Percentiles rank a stretch among this genome's conserved stretches.
phyloP scores from a whole-genome alignment of 1,284 basidiomycete genomes.

The Ustilago shanxiensis region DNA sequence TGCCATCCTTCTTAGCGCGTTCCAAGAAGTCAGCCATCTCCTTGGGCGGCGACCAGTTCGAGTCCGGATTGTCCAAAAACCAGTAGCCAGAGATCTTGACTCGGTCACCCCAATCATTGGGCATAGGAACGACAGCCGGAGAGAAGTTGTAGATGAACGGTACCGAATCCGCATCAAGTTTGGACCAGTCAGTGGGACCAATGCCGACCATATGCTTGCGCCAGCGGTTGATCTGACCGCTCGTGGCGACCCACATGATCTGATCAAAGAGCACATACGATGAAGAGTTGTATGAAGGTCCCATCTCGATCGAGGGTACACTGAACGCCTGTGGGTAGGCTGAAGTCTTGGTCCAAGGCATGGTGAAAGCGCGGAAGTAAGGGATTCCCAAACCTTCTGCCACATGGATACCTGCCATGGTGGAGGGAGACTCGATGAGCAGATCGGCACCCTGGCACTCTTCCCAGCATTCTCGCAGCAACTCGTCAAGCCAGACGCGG shows the following conservation, averaged over 20 bases:
- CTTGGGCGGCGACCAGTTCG: conserved; percentile 75
- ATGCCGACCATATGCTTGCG: conserved; percentile 60
- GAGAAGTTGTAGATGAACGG: conserved; percentile 68
- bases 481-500: conserved; percentile 63
- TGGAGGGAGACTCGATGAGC: conserved; percentile 63
- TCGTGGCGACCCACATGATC: conserved; percentile 64
- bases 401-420: conserved; percentile 66
- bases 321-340: conserved; percentile 66
- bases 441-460: conserved; percentile 63
- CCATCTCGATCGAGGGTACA: conserved; percentile 56
- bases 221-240: conserved; percentile 65
- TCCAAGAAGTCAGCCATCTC: conserved; percentile 75
- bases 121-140: conserved; percentile 61
- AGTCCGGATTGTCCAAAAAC: conserved; percentile 71
- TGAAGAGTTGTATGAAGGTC: conserved; percentile 57
- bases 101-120: conserved; percentile 62
- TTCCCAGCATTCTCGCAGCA: conserved; percentile 56
- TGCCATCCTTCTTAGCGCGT: conserved; percentile 75
- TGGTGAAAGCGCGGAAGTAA: conserved; percentile 67
- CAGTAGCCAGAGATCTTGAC: conserved; percentile 65
- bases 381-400: conserved; percentile 63
- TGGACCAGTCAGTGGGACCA: conserved; percentile 44
- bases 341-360: conserved; percentile 64
- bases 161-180: conserved; percentile 50
- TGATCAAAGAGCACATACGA: conserved; percentile 61